Evolutionary conservation across 306 rosid species (phyloP).

Genomic region (Vigna radiata): DNA sequence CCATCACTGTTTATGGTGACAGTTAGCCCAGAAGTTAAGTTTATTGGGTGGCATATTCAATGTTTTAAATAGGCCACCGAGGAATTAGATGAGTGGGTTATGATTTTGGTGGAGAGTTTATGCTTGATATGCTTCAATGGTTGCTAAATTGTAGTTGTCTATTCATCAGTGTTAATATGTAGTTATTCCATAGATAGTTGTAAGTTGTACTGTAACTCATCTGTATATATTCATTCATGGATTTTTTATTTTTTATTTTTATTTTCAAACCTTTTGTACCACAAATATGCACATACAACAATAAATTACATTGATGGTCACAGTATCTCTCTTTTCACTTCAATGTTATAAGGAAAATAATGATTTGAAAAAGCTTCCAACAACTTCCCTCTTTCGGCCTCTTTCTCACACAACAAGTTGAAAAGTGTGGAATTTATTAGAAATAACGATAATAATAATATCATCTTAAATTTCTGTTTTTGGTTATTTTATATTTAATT

Average conservation of each 20-base stretch:
- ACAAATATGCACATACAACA: not conserved
- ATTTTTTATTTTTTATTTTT: not conserved
- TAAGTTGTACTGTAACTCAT: not conserved
- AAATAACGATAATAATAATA: too few species aligned
- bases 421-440: not conserved
- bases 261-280: not conserved
- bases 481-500: too few species aligned
- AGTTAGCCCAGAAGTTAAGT: too few species aligned
- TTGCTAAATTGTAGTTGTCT: not conserved
- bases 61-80: slow-evolving; percentile 6
- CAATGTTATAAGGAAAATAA: not conserved
- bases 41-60: not conserved
- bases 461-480: too few species aligned
- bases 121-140: not conserved
- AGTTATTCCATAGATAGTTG: not conserved
- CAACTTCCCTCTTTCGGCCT: not conserved
- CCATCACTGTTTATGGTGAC: not conserved
- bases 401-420: not conserved
- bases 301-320: slow-evolving; percentile 1
- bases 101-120: not conserved
- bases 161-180: slow-evolving; percentile 1
- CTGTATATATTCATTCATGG: not conserved
- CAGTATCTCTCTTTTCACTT: not conserved
- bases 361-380: not conserved
- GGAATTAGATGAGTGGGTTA: not conserved